A percentile compares a stretch with the other conserved stretches of the same genome.
phyloP scores from a whole-genome alignment of 1,284 basidiomycete species.

The Naganishia albida region DNA sequence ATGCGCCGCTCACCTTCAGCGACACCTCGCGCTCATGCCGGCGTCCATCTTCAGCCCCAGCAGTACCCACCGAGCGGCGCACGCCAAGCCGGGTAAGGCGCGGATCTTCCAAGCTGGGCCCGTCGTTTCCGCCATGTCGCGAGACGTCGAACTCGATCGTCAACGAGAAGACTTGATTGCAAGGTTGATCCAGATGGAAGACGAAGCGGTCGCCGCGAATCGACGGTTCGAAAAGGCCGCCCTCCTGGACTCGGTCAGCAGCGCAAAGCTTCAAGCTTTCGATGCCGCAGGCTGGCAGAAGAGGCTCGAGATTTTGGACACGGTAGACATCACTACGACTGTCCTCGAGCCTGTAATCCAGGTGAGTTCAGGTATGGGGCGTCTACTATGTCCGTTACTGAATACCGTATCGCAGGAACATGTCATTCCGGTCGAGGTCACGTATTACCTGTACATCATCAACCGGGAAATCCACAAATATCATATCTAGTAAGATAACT shows the following conservation, averaged over 20 bases:
- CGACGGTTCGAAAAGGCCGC: conserved; percentile 39
- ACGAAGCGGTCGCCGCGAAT: conserved; percentile 31
- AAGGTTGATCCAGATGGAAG: conserved; percentile 19
- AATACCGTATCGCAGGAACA: conserved; percentile 40
- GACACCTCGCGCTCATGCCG: conserved; percentile 33
- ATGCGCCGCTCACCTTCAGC: conserved; percentile 27
- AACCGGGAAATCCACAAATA: conserved; percentile 45
- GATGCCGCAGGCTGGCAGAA: conserved; percentile 35
- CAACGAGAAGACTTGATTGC: conserved; percentile 32
- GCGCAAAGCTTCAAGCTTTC: conserved; percentile 27
- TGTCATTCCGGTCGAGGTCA: conserved; percentile 42
- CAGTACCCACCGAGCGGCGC: conserved; percentile 7
- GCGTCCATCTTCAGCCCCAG: conserved; percentile 28
- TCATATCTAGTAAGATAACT: conserved; percentile 45
- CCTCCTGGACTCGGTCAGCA: conserved; percentile 2
- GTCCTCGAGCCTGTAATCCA: conserved; percentile 47
- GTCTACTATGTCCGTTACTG: background rate
- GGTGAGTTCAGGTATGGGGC: conserved; percentile 35
- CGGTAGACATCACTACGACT: conserved; percentile 44
- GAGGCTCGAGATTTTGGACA: conserved; percentile 36
- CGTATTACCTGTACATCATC: conserved; percentile 43
- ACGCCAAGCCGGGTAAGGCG: conserved; percentile 25
- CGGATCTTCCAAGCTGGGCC: conserved; percentile 25
- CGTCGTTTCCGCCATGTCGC: conserved; percentile 9
- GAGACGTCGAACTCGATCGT: conserved; percentile 19